Evolutionary conservation across 2,329 filamentous ascomycete genomes (phyloP), one percentile per base, ranked within the genome.

Genomic region (Elsinoe necatrix): DNA sequence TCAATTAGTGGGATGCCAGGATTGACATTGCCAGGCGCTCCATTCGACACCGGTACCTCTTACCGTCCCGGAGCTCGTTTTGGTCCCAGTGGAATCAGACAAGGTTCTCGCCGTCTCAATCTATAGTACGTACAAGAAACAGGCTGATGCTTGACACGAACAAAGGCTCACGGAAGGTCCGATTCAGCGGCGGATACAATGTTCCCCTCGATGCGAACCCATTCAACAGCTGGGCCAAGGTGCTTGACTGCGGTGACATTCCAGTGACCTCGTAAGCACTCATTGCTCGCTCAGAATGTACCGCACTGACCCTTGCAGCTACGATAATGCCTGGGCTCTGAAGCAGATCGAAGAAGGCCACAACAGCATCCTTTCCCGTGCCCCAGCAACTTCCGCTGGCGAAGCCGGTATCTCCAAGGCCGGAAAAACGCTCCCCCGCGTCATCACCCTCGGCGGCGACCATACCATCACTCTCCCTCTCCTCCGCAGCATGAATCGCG

Each of bases 341-440:
- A 79, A 85, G 60, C 89, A 95, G 68, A 93, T 95, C 54, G 89
- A 95, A 68, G 82, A 92, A 70, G 89, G 89, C 7, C 89, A 95
- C 72, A 85, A 87, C 69, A 80, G 78, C 60, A 80, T 95, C 59
- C 75, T 93, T 7, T 85, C 84, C 61, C 84, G 88, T 34, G 71
- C 78, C 1, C 89, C 88, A 0, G 79, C 78, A 47, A 92, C 87
- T 1, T 77, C 87, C 61, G 81, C 86, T 2, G 70, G 82, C 50
- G 81, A 83, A 65, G 71, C 73, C 1, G 89, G 89, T 0, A 83
- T 85, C 0, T 83, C 86, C 0, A 84, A 83, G 68, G 80, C 83
- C 29, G 86, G 84, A 55, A 87, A 82, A 71, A 93, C 88, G 0
- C 76, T 93, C 1, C 89, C 89, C 6, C 80, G 89, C 34, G 75